Base-by-base conservation (phyloP, 441 rosid genomes). In the Biscutella laevigata region DNA sequence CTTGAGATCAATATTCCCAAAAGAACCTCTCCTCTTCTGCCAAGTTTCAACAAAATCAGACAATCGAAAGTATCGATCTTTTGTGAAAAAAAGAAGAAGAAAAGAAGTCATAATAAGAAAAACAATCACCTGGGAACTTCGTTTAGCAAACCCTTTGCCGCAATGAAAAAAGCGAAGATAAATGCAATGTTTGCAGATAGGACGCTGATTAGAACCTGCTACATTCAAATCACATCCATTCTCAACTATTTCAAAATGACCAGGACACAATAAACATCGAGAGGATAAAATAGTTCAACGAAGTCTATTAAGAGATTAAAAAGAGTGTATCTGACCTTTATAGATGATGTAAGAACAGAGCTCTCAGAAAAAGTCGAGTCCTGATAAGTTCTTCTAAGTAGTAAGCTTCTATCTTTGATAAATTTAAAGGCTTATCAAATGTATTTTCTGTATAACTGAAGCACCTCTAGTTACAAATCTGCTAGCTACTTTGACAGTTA, bases 1-100 rank as follows among this genome's bases (percentile, higher is more conserved):
- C 90, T 90, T 25, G 94, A 91, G 67, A 91, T 73, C 42, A 83
- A 56, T 38, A 83, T 57, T 15, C 84, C 82, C 14, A 77, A 70
- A 30, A 76, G 36, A 70, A 83, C 36, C 46, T 80, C 76, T 50
- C 68, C 70, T 55, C 39, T 59, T 65, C 95, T 87, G 75, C 17
- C 36, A 60, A 35, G 5, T 55, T 35, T 34, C 16, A 19, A 6
- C 39, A 61, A 45, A 35, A n/a, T 9, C 10, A 43, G 24, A 20
- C 16, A 21, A 2, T 14, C 53, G 29, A 9, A n/a, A 53, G 52
- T 32, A 20, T 6, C 11, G 38, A 11, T 33, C 11, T 2, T 12
- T 32, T 40, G 35, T n/a, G 27, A 17, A 10, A 14, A 27, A 8
- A 25, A 48, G 1, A 38, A 16, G 21, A 44, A 16, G n/a, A n/a